Percentiles rank a stretch among this genome's conserved stretches.
Conservation (phyloP, 345 rosid genomes). For the Erucastrum elatum region DNA sequence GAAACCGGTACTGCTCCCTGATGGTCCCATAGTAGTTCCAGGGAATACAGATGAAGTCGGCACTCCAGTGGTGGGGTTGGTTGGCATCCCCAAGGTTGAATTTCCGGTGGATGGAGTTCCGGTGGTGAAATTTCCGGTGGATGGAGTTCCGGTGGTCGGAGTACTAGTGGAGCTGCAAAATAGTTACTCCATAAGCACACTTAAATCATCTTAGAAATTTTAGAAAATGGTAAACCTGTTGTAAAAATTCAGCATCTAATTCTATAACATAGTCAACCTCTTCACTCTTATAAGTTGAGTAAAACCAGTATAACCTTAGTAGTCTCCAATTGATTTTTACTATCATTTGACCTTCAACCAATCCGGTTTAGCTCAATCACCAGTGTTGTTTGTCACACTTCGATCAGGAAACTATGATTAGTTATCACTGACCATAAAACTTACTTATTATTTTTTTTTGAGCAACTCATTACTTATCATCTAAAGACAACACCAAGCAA, state of each 20-base stretch:
- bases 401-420: background rate
- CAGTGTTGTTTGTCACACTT: background rate
- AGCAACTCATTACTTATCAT: background rate
- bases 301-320: background rate
- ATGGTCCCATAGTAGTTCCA: slow-evolving; percentile 34
- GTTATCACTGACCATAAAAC: background rate
- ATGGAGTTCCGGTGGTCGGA: slow-evolving; percentile 5
- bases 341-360: background rate
- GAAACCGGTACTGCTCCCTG: slow-evolving; percentile 30
- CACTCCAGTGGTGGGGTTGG: background rate
- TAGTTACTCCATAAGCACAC: background rate
- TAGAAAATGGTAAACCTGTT: background rate
- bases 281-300: background rate
- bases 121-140: no score
- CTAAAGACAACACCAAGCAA: slow-evolving; percentile 6
- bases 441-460: no score
- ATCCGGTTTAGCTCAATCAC: background rate
- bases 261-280: background rate
- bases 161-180: slow-evolving; percentile 18
- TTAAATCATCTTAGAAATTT: background rate
- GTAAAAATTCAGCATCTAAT: background rate
- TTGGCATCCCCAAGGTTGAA: slow-evolving; percentile 5
- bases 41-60: slow-evolving; percentile 33
- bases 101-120: slow-evolving; percentile 6
- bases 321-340: background rate